A percentile compares a stretch with the other conserved stretches of the same genome.
Conservation (phyloP, 108 stramenopile species). For the Cylindrotheca closterium region DNA sequence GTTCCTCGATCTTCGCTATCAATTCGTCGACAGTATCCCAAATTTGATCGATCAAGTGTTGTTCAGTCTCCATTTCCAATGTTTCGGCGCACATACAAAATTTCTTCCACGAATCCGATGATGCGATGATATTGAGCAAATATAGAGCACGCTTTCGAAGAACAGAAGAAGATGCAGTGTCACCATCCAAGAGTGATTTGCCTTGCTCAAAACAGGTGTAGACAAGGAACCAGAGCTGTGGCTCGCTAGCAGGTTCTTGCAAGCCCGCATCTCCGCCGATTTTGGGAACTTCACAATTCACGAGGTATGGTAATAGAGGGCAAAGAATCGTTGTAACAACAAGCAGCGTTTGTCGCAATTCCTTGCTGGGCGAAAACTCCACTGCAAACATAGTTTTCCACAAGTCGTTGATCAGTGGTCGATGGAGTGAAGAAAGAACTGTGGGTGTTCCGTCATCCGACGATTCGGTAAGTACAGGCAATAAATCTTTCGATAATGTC, state of each 20-base stretch:
- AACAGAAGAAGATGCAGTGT: slow-evolving; percentile 28
- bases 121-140: slow-evolving; percentile 48
- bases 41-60: slow-evolving; percentile 81
- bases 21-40: slow-evolving; percentile 70
- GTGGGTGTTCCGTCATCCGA: background rate
- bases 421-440: slow-evolving; percentile 1
- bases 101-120: slow-evolving; percentile 56
- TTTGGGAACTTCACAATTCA: slow-evolving; percentile 32
- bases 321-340: slow-evolving; percentile 56
- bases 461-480: background rate
- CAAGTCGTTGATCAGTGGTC: slow-evolving; percentile 6
- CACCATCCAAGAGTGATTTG: slow-evolving; percentile 27
- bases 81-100: slow-evolving; percentile 75
- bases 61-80: slow-evolving; percentile 83
- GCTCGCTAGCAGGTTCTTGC: slow-evolving; percentile 27
- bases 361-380: background rate
- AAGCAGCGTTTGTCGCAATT: slow-evolving; percentile 19
- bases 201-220: slow-evolving; percentile 49
- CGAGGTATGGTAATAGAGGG: slow-evolving; percentile 53
- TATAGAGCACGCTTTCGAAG: slow-evolving; percentile 65
- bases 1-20: slow-evolving; percentile 8
- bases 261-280: background rate
- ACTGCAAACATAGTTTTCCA: slow-evolving; percentile 12
- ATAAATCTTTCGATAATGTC: slow-evolving; percentile 15
- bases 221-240: slow-evolving; percentile 55